Evolutionary conservation across 1,139 yeast genomes (phyloP).

Genomic region (Saccharomycopsis hybrid): DNA sequence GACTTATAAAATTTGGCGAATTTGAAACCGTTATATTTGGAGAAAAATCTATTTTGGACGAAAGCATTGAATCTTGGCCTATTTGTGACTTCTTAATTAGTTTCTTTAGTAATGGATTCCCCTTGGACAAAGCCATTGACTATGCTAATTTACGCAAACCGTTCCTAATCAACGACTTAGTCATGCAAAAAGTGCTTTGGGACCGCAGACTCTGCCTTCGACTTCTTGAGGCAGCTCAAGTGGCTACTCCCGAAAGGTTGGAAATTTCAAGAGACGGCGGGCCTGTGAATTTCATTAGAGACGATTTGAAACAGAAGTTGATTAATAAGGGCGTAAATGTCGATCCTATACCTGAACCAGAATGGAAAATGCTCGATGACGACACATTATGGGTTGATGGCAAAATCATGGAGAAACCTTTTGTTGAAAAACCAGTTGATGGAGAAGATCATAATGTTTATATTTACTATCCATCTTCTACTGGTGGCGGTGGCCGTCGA

Average conservation of each 20-base stretch:
- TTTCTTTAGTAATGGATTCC: conserved; percentile 94
- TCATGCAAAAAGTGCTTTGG: conserved; percentile 91
- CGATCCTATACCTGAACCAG: conserved; percentile 51
- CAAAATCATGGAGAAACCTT: conserved; percentile 69
- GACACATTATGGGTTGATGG: conserved; percentile 84
- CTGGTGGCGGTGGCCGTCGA: conserved; percentile 97
- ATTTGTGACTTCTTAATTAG: conserved; percentile 92
- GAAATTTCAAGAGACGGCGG: conserved; percentile 97
- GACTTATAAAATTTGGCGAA: conserved; percentile 88
- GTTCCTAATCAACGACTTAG: conserved; percentile 78
- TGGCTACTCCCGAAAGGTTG: conserved; percentile 81
- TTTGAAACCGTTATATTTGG: conserved; percentile 97
- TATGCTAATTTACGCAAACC: conserved; percentile 91
- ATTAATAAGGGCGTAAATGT: conserved; percentile 54
- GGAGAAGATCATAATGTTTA: conserved; percentile 98
- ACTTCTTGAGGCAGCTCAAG: conserved; percentile 74
- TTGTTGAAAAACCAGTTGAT: conserved; percentile 97
- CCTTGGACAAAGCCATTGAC: conserved; percentile 88
- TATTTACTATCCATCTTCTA: conserved; percentile 79
- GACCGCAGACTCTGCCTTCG: conserved; percentile 85
- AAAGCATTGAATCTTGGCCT: conserved; percentile 94
- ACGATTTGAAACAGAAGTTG: conserved; percentile 50
- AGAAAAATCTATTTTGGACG: conserved; percentile 94
- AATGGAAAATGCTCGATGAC: conserved; percentile 80
- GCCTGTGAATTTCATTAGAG: conserved; percentile 62